Evolutionary conservation across 2,329 filamentous ascomycete genomes (phyloP).

Genomic region (Colletotrichum tofieldiae): DNA sequence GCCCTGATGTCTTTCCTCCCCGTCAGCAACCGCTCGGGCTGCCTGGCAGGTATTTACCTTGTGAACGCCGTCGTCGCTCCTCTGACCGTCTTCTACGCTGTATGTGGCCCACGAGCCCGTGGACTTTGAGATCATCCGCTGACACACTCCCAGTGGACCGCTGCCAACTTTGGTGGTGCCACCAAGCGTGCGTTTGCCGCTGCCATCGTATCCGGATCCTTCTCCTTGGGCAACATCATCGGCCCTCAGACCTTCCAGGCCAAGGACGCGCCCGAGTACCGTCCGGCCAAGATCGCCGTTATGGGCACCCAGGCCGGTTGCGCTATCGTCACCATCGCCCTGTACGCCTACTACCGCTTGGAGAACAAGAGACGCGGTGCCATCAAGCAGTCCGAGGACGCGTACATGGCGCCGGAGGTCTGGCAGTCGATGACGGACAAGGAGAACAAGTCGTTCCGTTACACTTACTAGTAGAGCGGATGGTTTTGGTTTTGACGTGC

Average conservation of each 20-base stretch:
- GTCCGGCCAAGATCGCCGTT: slow-evolving; percentile 69
- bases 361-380: slow-evolving; percentile 59
- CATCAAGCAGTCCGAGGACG: slow-evolving; percentile 55
- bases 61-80: slow-evolving; percentile 66
- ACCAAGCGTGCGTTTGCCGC: slow-evolving; percentile 68
- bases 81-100: slow-evolving; percentile 62
- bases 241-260: slow-evolving; percentile 70
- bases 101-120: slow-evolving; percentile 45
- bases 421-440: slow-evolving; percentile 69
- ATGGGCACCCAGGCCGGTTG: slow-evolving; percentile 65
- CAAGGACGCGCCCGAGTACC: slow-evolving; percentile 66
- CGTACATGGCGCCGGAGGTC: slow-evolving; percentile 58
- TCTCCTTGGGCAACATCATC: slow-evolving; percentile 70
- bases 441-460: slow-evolving; percentile 72
- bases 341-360: slow-evolving; percentile 67
- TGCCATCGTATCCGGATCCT: slow-evolving; percentile 65
- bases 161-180: slow-evolving; percentile 66
- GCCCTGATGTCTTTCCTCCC: slow-evolving; percentile 69
- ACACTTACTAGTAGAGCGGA: slow-evolving; percentile 57
- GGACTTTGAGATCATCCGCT: slow-evolving; percentile 2
- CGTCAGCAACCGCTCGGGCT: slow-evolving; percentile 60
- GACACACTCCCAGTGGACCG: slow-evolving; percentile 57
- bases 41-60: slow-evolving; percentile 66
- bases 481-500: background rate
- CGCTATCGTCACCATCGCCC: slow-evolving; percentile 57